phyloP scores from a whole-genome alignment of 495 filamentous ascomycete genomes.

The Hypoxylon lienhwacheense region DNA sequence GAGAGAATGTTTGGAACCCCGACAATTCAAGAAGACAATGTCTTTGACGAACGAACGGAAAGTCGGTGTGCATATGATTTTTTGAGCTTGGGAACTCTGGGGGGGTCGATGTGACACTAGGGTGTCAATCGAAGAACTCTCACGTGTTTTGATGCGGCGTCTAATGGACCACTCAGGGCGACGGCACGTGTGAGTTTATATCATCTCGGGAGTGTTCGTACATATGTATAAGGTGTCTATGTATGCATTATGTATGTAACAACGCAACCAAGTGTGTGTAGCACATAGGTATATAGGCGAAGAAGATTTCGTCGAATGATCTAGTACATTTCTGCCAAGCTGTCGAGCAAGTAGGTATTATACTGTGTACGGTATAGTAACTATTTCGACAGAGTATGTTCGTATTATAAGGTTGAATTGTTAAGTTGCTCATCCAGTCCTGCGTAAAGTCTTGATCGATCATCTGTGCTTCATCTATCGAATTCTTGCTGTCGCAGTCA shows the following conservation, averaged over 20 bases:
- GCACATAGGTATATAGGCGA: no score
- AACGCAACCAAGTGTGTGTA: no score
- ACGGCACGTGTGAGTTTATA: constrained; percentile 6
- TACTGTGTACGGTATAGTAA: no score
- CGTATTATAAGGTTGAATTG: no score
- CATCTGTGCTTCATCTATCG: no score
- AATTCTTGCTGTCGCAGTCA: constrained; percentile 3
- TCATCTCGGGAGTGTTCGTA: constrained; percentile 17
- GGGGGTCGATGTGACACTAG: constrained; percentile 33
- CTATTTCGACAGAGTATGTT: no score
- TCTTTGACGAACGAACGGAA: constrained; percentile 23
- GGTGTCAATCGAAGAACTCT: constrained; percentile 33
- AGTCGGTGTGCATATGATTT: constrained; percentile 39
- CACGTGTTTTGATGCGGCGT: constrained; percentile 31
- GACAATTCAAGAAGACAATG: constrained; percentile 31
- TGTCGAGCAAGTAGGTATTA: no score
- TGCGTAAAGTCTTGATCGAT: no score
- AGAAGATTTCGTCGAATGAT: no score
- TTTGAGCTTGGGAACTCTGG: constrained; percentile 19
- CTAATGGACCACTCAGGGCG: constrained; percentile 27
- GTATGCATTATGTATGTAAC: constrained; percentile 8
- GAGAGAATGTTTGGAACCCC: constrained; percentile 18
- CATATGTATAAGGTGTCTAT: not conserved
- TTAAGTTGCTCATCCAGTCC: no score
- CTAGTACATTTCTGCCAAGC: no score